These are phyloP conservation scores for Penicillium crustosum DNA, from an alignment of 2,329 filamentous ascomycete genomes.

Conservation along the genomic window DNA sequence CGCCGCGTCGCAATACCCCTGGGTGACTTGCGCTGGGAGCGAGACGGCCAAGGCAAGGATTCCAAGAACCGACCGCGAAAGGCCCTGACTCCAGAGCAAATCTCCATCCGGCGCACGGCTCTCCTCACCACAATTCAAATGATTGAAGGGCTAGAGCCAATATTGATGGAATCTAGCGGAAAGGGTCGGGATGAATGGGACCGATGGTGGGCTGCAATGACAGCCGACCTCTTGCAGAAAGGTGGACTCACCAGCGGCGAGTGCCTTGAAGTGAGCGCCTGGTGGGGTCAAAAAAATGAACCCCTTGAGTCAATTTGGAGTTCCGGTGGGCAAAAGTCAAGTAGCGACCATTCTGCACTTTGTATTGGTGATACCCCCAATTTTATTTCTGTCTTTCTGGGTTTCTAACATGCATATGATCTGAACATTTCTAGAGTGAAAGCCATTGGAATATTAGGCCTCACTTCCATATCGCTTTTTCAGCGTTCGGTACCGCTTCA, in stretches of 20 bases:
- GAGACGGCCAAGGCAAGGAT: constrained; percentile 54
- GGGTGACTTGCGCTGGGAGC: constrained; percentile 83
- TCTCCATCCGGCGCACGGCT: constrained; percentile 74
- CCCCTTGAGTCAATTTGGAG: constrained; percentile 27
- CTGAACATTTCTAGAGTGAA: constrained; percentile 17
- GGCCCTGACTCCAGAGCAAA: constrained; percentile 65
- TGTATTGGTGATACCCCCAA: constrained; percentile 42
- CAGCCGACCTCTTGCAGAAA: constrained; percentile 76
- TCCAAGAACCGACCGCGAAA: constrained; percentile 40
- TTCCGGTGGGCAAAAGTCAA: constrained; percentile 33
- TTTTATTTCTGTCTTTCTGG: constrained; percentile 23
- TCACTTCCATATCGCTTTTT: constrained; percentile 71
- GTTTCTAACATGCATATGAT: constrained; percentile 25
- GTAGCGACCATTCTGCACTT: constrained; percentile 35
- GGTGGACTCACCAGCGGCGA: constrained; percentile 79
- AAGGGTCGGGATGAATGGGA: constrained; percentile 94
- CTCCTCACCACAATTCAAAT: constrained; percentile 76
- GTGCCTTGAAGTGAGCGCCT: constrained; percentile 69
- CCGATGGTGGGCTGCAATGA: constrained; percentile 83
- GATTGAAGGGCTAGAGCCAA: constrained; percentile 80
- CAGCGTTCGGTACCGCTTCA: constrained; percentile 85
- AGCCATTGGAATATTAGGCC: constrained; percentile 12
- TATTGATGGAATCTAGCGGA: constrained; percentile 76
- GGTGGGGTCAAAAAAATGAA: constrained; percentile 60
- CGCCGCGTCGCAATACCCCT: constrained; percentile 84